Base-by-base conservation (phyloP, 1,139 yeast species). In the Yarrowia galli region DNA sequence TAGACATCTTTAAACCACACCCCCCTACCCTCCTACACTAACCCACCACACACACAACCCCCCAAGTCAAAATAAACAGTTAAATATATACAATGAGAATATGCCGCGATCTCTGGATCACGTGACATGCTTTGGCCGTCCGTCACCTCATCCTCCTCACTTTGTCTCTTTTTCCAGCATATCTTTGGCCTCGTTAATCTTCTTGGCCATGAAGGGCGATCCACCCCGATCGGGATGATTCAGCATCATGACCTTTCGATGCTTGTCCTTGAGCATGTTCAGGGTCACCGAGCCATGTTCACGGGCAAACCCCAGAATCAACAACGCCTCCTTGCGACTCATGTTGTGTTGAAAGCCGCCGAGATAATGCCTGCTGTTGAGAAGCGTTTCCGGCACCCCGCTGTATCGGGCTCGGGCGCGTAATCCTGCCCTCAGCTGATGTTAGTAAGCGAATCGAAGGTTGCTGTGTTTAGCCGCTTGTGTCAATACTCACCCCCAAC, bases 151-250 rank as follows among this genome's bases (percentile, higher is more conserved):
- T 2, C 36, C 36, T 16, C 15, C 32, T 16, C 10, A 54, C 54
- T 49, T 60, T 48, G 67, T 68, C 51, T 69, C 67, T 58, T 67
- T 67, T 67, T 88, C 91, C 67, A 89, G 77, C 1, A 88, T 76
- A 58, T 87, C 91, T 71, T 85, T 86, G 1, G 96, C 96, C 75
- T 87, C 88, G 75, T 91, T 90, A 69, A 91, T 86, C 75, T 90
- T 89, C 81, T 87, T 87, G 2, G 91, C 87, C 64, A 90, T 71
- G 73, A 86, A 89, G 67, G 85, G 83, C 71, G 92, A 87, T 0
- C 97, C 97, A 7, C 89, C 88, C 71, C 83, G 84, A 75, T 90
- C 97, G 0, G 97, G 96, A 75, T 90, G 97, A 73, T 86, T 91
- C 67, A 81, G 73, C 67, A 88, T 79, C 89, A 90, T 89, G 72